These are phyloP conservation scores for Raphanus hybrid DNA, from an alignment of 441 rosid genomes.

Conservation along the genomic window DNA sequence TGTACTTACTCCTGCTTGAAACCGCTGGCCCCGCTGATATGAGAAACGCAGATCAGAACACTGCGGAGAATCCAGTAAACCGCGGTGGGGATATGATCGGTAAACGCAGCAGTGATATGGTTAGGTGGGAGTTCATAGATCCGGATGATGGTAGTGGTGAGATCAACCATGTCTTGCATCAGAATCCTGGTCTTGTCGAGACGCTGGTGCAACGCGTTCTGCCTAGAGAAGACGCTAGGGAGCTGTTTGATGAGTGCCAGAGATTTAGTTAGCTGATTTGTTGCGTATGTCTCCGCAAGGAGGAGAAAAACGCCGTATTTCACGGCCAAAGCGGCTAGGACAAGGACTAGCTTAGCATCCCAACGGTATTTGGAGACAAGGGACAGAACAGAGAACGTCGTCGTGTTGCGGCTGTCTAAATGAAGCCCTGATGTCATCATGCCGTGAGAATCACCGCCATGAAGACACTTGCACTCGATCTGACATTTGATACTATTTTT, in stretches of 20 bases:
- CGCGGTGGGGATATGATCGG: constrained; percentile 73
- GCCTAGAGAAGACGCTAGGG: constrained; percentile 63
- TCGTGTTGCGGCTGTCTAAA: constrained; percentile 50
- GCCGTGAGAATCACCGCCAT: constrained; percentile 59
- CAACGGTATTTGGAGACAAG: constrained; percentile 63
- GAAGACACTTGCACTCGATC: constrained; percentile 70
- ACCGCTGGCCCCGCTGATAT: constrained; percentile 65
- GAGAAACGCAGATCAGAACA: constrained; percentile 71
- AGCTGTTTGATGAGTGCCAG: constrained; percentile 86
- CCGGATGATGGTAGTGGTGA: constrained; percentile 66
- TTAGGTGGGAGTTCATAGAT: constrained; percentile 68
- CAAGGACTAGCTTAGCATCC: constrained; percentile 75
- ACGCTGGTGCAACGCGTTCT: constrained; percentile 48
- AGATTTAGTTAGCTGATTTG: constrained; percentile 84
- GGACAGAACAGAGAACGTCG: constrained; percentile 58
- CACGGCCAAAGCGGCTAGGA: constrained; percentile 76
- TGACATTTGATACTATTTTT: constrained; percentile 32
- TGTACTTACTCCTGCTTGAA: constrained; percentile 72
- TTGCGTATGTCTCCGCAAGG: constrained; percentile 59
- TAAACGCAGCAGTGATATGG: constrained; percentile 66
- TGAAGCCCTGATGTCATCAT: constrained; percentile 41
- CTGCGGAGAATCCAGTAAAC: constrained; percentile 88
- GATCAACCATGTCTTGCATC: constrained; percentile 68
- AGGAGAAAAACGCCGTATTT: constrained; percentile 85
- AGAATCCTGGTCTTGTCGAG: constrained; percentile 56